A percentile compares a stretch with the other conserved stretches of the same genome.
These are phyloP conservation scores for Moniliophthora roreri DNA, from an alignment of 1,284 basidiomycete species.

Conservation along the genomic window DNA sequence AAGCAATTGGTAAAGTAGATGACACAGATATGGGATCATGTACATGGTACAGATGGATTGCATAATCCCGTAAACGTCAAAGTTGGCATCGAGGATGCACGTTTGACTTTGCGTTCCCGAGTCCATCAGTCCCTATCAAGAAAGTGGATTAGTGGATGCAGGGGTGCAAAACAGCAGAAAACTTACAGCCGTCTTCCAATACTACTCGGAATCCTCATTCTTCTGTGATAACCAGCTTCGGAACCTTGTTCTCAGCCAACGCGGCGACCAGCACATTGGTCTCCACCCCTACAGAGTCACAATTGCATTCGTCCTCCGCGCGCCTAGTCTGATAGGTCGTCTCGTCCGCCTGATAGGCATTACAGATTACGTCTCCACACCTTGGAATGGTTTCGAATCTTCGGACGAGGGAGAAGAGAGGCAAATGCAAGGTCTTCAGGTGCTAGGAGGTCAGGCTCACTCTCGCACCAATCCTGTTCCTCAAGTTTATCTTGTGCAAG, in stretches of 20 bases:
- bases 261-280: neutral
- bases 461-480: conserved; percentile 4
- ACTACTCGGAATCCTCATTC: conserved; percentile 3
- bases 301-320: conserved; percentile 2
- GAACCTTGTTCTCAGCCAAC: neutral
- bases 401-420: neutral
- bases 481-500: neutral
- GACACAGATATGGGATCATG: neutral
- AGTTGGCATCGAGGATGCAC: conserved; percentile 4
- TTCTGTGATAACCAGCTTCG: conserved; percentile 3
- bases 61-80: conserved; percentile 1
- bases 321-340: conserved; percentile 2
- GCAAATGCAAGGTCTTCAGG: neutral
- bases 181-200: neutral
- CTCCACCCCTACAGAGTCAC: conserved; percentile 3
- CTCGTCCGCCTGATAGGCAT: conserved; percentile 4
- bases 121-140: conserved; percentile 5
- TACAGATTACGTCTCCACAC: conserved; percentile 1
- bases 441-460: neutral
- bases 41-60: neutral
- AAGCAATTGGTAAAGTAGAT: neutral
- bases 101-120: conserved; percentile 1
- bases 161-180: neutral
- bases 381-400: neutral
- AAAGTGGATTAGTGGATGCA: neutral